These are phyloP conservation scores for Acaromyces ingoldii DNA, from an alignment of 1,284 basidiomycete species.

Conservation along the genomic window DNA sequence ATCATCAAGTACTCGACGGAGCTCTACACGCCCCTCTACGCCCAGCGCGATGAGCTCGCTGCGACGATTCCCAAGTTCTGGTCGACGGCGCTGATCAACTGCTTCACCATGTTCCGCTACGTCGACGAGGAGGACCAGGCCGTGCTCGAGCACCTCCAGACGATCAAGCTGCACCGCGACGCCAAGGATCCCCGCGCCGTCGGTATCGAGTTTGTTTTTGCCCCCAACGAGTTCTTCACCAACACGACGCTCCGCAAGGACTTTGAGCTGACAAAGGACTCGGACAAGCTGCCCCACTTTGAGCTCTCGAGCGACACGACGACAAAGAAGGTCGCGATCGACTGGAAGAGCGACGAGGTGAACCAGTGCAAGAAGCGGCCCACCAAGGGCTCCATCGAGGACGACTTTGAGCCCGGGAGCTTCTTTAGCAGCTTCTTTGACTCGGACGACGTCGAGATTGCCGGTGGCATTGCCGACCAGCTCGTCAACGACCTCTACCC, in stretches of 20 bases:
- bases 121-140: slow-evolving; percentile 46
- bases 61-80: slow-evolving; percentile 41
- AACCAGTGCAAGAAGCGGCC: slow-evolving; percentile 69
- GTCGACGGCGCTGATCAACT: slow-evolving; percentile 45
- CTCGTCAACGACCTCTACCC: slow-evolving; percentile 47
- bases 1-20: slow-evolving; percentile 34
- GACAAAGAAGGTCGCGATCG: slow-evolving; percentile 57
- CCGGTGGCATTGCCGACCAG: slow-evolving; percentile 37
- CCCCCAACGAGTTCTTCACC: slow-evolving; percentile 30
- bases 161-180: slow-evolving; percentile 35
- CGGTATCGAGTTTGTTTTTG: slow-evolving; percentile 38
- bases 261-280: slow-evolving; percentile 34
- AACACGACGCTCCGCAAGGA: slow-evolving; percentile 34
- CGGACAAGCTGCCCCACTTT: slow-evolving; percentile 35
- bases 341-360: slow-evolving; percentile 74
- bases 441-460: slow-evolving; percentile 30
- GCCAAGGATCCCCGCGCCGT: slow-evolving; percentile 40
- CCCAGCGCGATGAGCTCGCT: slow-evolving; percentile 40
- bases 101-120: slow-evolving; percentile 44
- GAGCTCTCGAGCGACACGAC: slow-evolving; percentile 42
- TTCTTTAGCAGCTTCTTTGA: slow-evolving; percentile 83
- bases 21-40: slow-evolving; percentile 40
- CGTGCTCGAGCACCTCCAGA: slow-evolving; percentile 36
- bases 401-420: slow-evolving; percentile 65
- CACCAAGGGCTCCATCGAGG: slow-evolving; percentile 53